phyloP scores from a whole-genome alignment of 805 yeast species.

The Candida bentonensis region DNA sequence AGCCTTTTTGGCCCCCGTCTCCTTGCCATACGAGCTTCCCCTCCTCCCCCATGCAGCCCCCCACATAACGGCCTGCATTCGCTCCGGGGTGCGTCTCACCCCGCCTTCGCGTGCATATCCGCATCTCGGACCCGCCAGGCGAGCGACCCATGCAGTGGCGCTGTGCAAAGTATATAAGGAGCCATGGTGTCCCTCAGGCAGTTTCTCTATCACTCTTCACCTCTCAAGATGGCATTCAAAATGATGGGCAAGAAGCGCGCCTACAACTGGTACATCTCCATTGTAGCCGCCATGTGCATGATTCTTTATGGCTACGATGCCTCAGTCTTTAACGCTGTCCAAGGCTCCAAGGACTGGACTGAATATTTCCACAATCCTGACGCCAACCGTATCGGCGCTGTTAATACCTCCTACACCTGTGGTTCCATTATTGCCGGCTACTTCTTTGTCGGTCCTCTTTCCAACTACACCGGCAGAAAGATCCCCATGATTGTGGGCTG shows the following conservation, averaged over 20 bases:
- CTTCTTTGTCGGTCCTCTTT: slow-evolving; percentile 18
- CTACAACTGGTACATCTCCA: slow-evolving; percentile 12
- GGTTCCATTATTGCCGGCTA: slow-evolving; percentile 13
- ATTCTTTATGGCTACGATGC: slow-evolving; percentile 16
- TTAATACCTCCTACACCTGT: slow-evolving; percentile 13
- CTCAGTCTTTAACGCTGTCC: slow-evolving; percentile 14
- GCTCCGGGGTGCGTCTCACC: too few relatives aligned
- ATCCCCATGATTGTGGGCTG: slow-evolving; percentile 18
- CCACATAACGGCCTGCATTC: too few relatives aligned
- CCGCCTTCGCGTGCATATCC: too few relatives aligned
- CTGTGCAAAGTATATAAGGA: too few relatives aligned
- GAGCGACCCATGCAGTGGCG: too few relatives aligned
- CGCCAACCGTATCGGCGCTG: slow-evolving; percentile 11
- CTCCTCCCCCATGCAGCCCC: too few relatives aligned
- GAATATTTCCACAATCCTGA: slow-evolving; percentile 11
- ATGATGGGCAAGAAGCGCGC: slow-evolving; percentile 3
- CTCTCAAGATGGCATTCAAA: too few relatives aligned
- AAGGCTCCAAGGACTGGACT: slow-evolving; percentile 13
- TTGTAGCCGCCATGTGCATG: slow-evolving; percentile 14
- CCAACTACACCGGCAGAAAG: slow-evolving; percentile 40
- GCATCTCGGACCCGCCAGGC: too few relatives aligned
- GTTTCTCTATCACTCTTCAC: too few relatives aligned
- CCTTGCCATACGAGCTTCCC: too few relatives aligned
- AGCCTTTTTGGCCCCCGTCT: too few relatives aligned
- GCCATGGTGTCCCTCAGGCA: too few relatives aligned